Conservation (phyloP, 1,284 basidiomycete species). For the Cystobasidiaceae sp. region DNA sequence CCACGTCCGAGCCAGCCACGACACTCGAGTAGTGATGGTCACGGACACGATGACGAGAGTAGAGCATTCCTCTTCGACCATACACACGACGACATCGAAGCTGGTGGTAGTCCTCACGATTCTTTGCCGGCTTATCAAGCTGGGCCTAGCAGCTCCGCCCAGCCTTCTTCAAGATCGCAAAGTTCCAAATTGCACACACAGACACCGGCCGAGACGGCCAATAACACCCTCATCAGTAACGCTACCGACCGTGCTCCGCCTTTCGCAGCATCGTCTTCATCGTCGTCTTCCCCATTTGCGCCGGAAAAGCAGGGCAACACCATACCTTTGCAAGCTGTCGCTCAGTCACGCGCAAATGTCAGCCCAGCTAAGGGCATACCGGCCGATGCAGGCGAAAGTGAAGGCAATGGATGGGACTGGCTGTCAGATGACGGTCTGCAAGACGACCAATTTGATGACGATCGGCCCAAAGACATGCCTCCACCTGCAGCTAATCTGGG, state of each 20-base stretch:
- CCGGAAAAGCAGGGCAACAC: background rate
- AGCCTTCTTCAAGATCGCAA: too few relatives aligned
- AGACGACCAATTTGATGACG: background rate
- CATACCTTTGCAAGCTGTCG: background rate
- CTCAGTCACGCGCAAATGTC: background rate
- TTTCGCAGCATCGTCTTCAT: background rate
- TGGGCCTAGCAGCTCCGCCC: too few relatives aligned
- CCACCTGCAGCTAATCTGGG: too few relatives aligned
- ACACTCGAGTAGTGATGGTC: constrained; percentile 50
- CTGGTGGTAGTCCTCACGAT: too few relatives aligned
- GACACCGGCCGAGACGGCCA: too few relatives aligned
- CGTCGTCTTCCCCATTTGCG: background rate
- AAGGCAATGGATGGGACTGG: constrained; percentile 13
- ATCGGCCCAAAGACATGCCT: background rate
- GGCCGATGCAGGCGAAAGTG: background rate
- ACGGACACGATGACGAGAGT: constrained; percentile 50
- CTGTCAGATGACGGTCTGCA: background rate
- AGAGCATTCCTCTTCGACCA: constrained; percentile 55
- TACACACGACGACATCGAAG: background rate
- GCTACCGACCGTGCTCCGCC: too few relatives aligned
- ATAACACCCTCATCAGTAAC: too few relatives aligned
- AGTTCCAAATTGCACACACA: too few relatives aligned
- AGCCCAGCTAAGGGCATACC: background rate
- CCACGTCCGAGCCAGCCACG: background rate
- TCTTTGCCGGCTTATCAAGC: too few relatives aligned